Conservation (phyloP, 192 early-diverging fungal genomes). For the Coemansia biformis region DNA sequence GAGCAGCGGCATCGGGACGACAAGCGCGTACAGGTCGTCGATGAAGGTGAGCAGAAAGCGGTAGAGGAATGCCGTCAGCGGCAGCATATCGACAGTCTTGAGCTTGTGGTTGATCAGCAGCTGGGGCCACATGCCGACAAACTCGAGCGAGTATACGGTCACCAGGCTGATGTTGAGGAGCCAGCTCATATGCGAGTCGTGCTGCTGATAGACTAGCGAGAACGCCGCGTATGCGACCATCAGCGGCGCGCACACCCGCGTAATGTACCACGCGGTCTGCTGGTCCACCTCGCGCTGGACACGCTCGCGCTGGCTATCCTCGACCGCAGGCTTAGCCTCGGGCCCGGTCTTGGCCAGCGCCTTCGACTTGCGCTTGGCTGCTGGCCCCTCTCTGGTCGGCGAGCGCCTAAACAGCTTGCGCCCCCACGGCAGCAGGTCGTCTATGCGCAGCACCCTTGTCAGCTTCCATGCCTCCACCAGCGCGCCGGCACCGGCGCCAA, state of each 20-base stretch:
- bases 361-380: neutral
- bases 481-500: constrained; percentile 41
- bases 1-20: constrained; percentile 55
- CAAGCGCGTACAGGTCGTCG: constrained; percentile 58
- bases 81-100: constrained; percentile 54
- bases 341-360: neutral
- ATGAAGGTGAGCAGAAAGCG: constrained; percentile 54
- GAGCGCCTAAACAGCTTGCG: neutral
- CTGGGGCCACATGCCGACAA: constrained; percentile 57
- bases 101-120: constrained; percentile 57
- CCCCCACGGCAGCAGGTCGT: constrained; percentile 11
- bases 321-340: neutral
- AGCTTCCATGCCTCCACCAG: constrained; percentile 53
- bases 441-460: constrained; percentile 31
- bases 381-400: neutral
- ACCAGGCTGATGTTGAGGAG: constrained; percentile 49
- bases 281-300: constrained; percentile 49
- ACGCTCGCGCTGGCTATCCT: constrained; percentile 6
- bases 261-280: constrained; percentile 51
- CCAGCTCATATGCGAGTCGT: constrained; percentile 53
- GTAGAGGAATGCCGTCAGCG: constrained; percentile 53
- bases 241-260: constrained; percentile 41
- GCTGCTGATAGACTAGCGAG: constrained; percentile 47
- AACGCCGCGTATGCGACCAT: constrained; percentile 49
- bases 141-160: constrained; percentile 54